Percentiles rank a stretch among this genome's conserved stretches.
These are phyloP conservation scores for Boletus vinaceobasis DNA, from an alignment of 768 basidiomycete species.

Conservation along the genomic window DNA sequence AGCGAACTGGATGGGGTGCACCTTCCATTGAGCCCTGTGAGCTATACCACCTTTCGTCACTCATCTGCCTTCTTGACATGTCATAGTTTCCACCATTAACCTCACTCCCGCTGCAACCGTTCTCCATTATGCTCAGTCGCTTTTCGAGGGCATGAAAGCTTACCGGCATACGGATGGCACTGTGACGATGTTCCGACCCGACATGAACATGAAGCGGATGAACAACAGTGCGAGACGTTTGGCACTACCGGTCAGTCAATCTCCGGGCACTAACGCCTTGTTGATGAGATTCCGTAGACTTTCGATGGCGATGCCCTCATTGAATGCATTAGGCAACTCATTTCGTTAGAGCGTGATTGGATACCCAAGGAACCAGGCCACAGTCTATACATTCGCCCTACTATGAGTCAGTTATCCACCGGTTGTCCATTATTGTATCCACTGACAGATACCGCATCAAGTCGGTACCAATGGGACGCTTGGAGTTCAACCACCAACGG, in stretches of 20 bases:
- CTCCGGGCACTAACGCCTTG: not conserved
- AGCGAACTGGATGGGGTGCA: constrained; percentile 70
- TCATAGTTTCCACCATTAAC: constrained; percentile 20
- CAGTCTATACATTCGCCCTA: constrained; percentile 88
- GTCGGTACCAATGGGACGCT: constrained; percentile 63
- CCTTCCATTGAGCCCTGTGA: constrained; percentile 83
- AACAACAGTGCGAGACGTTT: constrained; percentile 76
- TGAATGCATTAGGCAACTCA: constrained; percentile 81
- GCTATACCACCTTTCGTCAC: constrained; percentile 24
- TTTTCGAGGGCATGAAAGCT: constrained; percentile 95
- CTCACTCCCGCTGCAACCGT: constrained; percentile 52
- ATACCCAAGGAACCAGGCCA: constrained; percentile 86
- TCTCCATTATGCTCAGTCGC: constrained; percentile 88
- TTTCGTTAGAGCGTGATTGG: constrained; percentile 84
- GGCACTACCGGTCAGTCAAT: constrained; percentile 61
- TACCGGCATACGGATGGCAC: constrained; percentile 72
- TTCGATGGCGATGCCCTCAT: constrained; percentile 77
- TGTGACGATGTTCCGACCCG: constrained; percentile 85
- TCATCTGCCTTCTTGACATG: constrained; percentile 2
- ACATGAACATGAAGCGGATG: constrained; percentile 98
- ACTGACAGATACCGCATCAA: constrained; percentile 28
- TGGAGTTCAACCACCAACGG: constrained; percentile 56
- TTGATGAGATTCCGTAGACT: constrained; percentile 39
- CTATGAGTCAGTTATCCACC: constrained; percentile 47
- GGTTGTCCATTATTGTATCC: not conserved